Conservation (phyloP, 2,329 filamentous ascomycete species). For the Macrophomina phaseolina region DNA sequence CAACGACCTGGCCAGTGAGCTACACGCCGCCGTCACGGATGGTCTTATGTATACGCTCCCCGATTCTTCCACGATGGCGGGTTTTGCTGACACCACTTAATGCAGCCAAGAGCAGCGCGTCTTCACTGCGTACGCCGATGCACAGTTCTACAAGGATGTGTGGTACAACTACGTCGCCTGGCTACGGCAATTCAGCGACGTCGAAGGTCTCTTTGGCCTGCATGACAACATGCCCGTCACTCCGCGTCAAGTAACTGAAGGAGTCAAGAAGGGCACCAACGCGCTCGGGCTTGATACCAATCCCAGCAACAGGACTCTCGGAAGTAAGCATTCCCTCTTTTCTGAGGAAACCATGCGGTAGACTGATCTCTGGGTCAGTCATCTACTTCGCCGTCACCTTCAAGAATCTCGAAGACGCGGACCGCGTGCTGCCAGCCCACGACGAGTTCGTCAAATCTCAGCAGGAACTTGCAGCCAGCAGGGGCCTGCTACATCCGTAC, state of each 20-base stretch:
- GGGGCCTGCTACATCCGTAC: background rate
- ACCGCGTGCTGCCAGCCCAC: background rate
- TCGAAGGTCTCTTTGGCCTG: background rate
- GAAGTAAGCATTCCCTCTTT: background rate
- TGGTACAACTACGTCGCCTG: background rate
- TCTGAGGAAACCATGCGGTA: background rate
- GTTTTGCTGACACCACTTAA: background rate
- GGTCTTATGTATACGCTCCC: background rate
- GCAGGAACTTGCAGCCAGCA: background rate
- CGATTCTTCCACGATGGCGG: background rate
- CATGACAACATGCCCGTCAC: background rate
- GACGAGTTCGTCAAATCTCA: slow-evolving; percentile 4
- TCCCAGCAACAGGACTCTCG: background rate
- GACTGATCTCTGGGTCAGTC: background rate
- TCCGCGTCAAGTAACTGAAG: background rate
- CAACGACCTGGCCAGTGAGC: background rate
- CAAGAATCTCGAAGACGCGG: background rate
- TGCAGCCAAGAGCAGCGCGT: background rate
- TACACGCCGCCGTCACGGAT: background rate
- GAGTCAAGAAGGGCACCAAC: slow-evolving; percentile 26
- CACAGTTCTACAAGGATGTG: background rate
- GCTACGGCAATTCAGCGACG: background rate
- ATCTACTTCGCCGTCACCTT: background rate
- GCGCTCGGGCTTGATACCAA: slow-evolving; percentile 31
- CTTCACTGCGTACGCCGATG: background rate